A percentile compares a stretch with the other conserved stretches of the same genome.
Evolutionary conservation across 2,329 filamentous ascomycete species (phyloP).

Genomic region (Curvularia hawaiiensis): DNA sequence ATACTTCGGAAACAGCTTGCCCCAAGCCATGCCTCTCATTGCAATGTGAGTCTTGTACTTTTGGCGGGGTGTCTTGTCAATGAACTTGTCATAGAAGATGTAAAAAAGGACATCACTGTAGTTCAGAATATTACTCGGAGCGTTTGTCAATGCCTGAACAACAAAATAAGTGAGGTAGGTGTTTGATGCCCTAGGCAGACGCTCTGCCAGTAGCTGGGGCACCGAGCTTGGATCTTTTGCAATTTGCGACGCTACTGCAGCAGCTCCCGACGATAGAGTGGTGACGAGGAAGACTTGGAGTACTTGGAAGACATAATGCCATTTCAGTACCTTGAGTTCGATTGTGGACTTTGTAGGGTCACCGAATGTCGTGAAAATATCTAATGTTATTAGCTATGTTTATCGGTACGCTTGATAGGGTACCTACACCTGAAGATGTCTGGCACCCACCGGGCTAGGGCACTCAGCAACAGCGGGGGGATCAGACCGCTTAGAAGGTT

Average conservation of each 20-base stretch:
- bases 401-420: neutral
- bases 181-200: conserved; percentile 84
- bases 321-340: conserved; percentile 88
- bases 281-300: conserved; percentile 91
- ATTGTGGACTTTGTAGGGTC: conserved; percentile 79
- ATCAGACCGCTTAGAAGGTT: conserved; percentile 86
- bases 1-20: conserved; percentile 49
- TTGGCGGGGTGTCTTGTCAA: conserved; percentile 71
- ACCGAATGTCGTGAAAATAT: conserved; percentile 79
- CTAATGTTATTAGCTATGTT: conserved; percentile 45
- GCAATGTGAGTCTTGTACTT: conserved; percentile 45
- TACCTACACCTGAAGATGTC: conserved; percentile 77
- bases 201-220: conserved; percentile 69
- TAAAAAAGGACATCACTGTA: conserved; percentile 74
- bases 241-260: conserved; percentile 69
- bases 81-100: conserved; percentile 72
- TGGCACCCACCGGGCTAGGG: conserved; percentile 87
- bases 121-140: conserved; percentile 75
- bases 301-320: conserved; percentile 89
- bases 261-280: conserved; percentile 80
- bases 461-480: conserved; percentile 76
- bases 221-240: conserved; percentile 65
- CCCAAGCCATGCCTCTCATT: conserved; percentile 46
- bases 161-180: conserved; percentile 97
- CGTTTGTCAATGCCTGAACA: conserved; percentile 83